Evolutionary conservation across 768 basidiomycete species (phyloP).

Genomic region (Suillus bovinus): DNA sequence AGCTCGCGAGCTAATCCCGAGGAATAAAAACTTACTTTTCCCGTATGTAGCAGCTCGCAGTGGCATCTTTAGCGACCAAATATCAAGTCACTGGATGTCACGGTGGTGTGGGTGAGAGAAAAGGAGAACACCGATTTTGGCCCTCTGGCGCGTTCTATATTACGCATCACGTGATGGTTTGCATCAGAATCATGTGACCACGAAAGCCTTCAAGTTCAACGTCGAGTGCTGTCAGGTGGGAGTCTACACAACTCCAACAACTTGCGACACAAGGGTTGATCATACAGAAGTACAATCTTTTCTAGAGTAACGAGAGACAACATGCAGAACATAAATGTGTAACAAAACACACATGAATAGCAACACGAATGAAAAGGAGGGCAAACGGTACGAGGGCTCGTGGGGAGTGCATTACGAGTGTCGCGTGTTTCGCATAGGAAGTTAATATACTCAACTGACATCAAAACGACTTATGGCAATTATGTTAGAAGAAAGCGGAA

Average conservation of each 20-base stretch:
- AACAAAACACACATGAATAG: conserved; percentile 24
- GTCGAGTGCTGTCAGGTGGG: too few species aligned
- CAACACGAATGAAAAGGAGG: conserved; percentile 15
- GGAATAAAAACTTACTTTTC: conserved; percentile 17
- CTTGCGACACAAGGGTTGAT: conserved; percentile 13
- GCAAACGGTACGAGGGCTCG: conserved; percentile 18
- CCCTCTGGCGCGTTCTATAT: neutral
- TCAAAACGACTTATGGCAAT: conserved; percentile 17
- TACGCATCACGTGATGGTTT: neutral
- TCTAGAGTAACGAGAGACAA: conserved; percentile 29
- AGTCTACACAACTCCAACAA: neutral
- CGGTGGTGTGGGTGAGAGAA: neutral
- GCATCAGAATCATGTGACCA: neutral
- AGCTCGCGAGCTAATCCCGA: neutral
- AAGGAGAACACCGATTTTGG: conserved; percentile 5
- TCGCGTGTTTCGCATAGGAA: conserved; percentile 29
- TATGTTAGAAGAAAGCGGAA: conserved; percentile 18
- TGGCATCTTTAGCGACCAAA: conserved; percentile 21
- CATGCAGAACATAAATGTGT: conserved; percentile 23
- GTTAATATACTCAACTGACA: conserved; percentile 22
- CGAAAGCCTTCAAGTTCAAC: too few species aligned
- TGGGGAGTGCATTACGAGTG: conserved; percentile 15
- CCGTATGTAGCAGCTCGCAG: conserved; percentile 18
- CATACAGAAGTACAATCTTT: conserved; percentile 33
- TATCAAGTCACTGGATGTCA: conserved; percentile 1